Base-by-base conservation (phyloP, 208 protist species). In the Leishmania aethiopica region DNA sequence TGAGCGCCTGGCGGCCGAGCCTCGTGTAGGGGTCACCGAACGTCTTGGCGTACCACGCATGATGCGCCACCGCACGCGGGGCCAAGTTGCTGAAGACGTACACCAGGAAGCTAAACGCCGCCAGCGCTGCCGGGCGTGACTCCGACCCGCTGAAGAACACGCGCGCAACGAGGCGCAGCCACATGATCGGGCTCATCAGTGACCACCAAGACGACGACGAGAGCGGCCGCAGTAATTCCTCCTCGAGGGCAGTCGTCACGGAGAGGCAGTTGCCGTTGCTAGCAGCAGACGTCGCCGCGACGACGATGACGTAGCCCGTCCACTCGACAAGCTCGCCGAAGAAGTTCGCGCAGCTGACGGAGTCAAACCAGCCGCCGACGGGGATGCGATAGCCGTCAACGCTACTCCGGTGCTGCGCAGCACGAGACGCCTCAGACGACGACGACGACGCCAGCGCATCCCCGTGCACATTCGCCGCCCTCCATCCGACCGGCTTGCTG, bases 301-400 rank as follows among this genome's bases (percentile, higher is more conserved):
- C 87, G 47, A 92, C 83, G 59, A 90, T 17, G 40, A 86, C 77
- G 73, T 95, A 96, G 53, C 92, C 91, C 7, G 28, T 66, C 92
- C 93, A 97, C 89, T 97, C 93, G 37, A 97, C 67, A 49, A 93
- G 82, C 76, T 97, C 94, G 1, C 90, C 92, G 59, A 94, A 87
- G 60, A 95, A 96, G 81, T 97, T 97, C 0, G 93, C 86, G 74
- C 93, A 96, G 84, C 91, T 94, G n/a, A 97, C 87, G 28, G 62
- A 79, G 32, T 91, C 83, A 77, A 97, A 97, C 66, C 83, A 87
- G 25, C 85, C 86, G 40, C 90, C 90, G 37, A 86, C 78, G 3
- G 94, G 93, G 40, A 96, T 94, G 32, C 75, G 75, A 75, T 96
- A 96, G 3, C 69, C 47, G 1, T 53, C 19, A n/a, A n/a, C 17